A percentile compares a stretch with the other conserved stretches of the same genome.
These are phyloP conservation scores for Dryas drummondii DNA, from an alignment of 306 rosid genomes.

Conservation along the genomic window DNA sequence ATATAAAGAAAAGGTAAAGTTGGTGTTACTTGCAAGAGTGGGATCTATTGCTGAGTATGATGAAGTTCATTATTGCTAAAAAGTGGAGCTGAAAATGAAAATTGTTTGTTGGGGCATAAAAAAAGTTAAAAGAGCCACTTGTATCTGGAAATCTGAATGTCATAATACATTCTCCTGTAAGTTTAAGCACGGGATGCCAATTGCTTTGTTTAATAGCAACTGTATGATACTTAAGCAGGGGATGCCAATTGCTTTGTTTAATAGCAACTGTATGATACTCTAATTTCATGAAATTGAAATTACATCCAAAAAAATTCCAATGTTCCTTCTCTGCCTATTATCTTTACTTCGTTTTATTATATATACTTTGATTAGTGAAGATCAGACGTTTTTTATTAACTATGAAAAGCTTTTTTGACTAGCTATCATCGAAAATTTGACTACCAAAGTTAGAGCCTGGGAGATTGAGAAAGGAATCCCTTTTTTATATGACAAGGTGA, in stretches of 20 bases:
- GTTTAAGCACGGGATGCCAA: neutral
- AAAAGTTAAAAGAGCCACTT: neutral
- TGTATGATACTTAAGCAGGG: neutral
- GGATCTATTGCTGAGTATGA: neutral
- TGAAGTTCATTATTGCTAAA: neutral
- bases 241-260: neutral
- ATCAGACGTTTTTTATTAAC: constrained; percentile 8
- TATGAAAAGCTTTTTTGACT: constrained; percentile 22
- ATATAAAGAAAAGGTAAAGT: neutral
- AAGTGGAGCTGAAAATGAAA: neutral
- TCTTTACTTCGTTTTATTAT: neutral
- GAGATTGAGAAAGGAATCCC: constrained; percentile 78
- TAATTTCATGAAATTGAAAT: neutral
- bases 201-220: neutral
- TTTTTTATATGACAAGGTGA: constrained; percentile 88
- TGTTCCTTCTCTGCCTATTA: neutral
- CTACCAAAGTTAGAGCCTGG: constrained; percentile 78
- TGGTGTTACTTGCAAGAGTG: neutral
- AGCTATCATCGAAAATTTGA: constrained; percentile 76
- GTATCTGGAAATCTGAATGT: neutral
- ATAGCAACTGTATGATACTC: neutral
- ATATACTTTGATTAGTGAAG: neutral
- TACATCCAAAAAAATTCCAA: neutral
- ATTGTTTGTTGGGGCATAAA: neutral
- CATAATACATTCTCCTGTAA: neutral